Percentiles rank a stretch among this genome's conserved stretches.
phyloP scores from a whole-genome alignment of 495 filamentous ascomycete genomes.

The Aspergillus homomorphus region DNA sequence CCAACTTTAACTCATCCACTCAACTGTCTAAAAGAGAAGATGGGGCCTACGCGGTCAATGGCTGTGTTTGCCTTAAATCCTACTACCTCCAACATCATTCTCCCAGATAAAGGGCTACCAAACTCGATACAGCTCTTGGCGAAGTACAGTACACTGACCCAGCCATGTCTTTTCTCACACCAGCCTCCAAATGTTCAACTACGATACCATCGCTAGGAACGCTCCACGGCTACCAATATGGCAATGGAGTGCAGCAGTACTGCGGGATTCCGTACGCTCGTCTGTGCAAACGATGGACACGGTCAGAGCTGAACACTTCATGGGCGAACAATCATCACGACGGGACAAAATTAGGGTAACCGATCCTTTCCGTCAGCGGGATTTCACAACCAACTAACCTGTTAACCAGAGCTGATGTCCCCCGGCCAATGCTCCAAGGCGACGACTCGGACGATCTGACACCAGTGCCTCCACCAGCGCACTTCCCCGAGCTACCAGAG shows the following conservation, averaged over 20 bases:
- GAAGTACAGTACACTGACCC: no score
- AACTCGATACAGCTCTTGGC: no score
- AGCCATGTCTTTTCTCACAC: conserved; percentile 27
- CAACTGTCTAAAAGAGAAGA: no score
- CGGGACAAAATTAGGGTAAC: conserved; percentile 27
- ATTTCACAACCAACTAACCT: not conserved
- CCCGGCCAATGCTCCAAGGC: conserved; percentile 23
- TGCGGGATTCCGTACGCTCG: conserved; percentile 31
- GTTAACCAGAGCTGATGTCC: conserved; percentile 21
- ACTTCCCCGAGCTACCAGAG: conserved; percentile 14
- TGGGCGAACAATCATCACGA: conserved; percentile 25
- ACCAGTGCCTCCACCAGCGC: conserved; percentile 24
- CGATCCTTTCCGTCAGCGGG: not conserved
- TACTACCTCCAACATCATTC: no score
- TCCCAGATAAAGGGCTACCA: no score
- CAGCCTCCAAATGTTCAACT: conserved; percentile 22
- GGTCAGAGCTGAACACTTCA: conserved; percentile 25
- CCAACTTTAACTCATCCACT: no score
- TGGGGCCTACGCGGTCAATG: no score
- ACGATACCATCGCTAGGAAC: conserved; percentile 20
- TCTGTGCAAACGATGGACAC: conserved; percentile 28
- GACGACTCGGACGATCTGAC: conserved; percentile 27
- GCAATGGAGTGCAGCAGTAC: conserved; percentile 29
- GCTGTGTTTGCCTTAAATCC: no score
- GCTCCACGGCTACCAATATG: conserved; percentile 25